Percentiles rank a stretch among this genome's conserved stretches.
Conservation (phyloP, 2,329 filamentous ascomycete genomes). For the Pseudonectria buxi region DNA sequence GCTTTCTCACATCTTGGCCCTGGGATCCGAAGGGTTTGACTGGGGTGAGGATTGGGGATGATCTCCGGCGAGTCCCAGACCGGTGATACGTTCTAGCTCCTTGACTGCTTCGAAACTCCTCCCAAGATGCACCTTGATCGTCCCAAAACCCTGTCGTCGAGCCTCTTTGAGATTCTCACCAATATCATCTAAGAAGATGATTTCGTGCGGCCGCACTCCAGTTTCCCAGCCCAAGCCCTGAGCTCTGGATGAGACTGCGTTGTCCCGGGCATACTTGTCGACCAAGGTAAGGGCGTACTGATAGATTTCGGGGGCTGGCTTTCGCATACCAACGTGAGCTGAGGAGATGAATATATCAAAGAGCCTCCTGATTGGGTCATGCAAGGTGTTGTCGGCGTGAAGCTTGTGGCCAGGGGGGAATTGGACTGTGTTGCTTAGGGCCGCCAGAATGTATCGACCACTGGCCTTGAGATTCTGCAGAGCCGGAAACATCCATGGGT, state of each 20-base stretch:
- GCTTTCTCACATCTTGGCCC: constrained; percentile 35
- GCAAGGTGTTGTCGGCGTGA: constrained; percentile 41
- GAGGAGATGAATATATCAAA: constrained; percentile 89
- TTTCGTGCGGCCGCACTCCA: constrained; percentile 55
- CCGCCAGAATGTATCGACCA: constrained; percentile 65
- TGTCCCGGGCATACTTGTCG: constrained; percentile 53
- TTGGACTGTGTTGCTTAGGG: constrained; percentile 82
- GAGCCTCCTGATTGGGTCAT: constrained; percentile 52
- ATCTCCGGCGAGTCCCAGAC: constrained; percentile 52
- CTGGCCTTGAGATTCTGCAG: constrained; percentile 60
- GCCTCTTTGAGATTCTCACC: constrained; percentile 85
- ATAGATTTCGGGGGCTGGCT: constrained; percentile 81
- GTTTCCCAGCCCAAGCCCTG: constrained; percentile 36
- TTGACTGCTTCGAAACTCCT: constrained; percentile 73
- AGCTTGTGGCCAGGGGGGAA: constrained; percentile 72
- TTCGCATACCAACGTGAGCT: constrained; percentile 80
- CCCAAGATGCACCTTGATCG: constrained; percentile 78
- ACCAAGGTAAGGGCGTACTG: constrained; percentile 61
- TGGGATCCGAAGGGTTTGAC: constrained; percentile 27
- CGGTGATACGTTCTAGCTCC: constrained; percentile 69
- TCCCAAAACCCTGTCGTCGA: constrained; percentile 66
- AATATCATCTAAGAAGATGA: constrained; percentile 90
- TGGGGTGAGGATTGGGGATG: constrained; percentile 45
- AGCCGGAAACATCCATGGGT: constrained; percentile 86
- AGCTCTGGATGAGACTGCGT: constrained; percentile 34